A percentile compares a stretch with the other conserved stretches of the same genome.
Conservation (phyloP, 1,284 basidiomycete genomes). For the Pseudomicrostroma phylloplanum region DNA sequence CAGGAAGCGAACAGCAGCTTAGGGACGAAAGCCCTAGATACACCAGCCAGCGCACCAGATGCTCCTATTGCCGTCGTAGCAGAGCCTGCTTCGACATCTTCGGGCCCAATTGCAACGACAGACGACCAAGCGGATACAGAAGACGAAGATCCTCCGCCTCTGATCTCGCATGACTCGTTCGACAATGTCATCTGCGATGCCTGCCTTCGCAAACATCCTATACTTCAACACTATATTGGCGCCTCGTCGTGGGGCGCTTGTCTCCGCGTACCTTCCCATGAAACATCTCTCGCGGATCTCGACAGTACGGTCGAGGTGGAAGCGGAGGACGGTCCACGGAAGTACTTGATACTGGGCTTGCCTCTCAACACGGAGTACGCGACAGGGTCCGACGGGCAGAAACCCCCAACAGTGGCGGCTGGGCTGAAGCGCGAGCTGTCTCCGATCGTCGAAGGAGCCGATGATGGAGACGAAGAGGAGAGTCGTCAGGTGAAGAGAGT, state of each 20-base stretch:
- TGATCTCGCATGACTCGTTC: conserved; percentile 38
- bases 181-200: conserved; percentile 45
- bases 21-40: neutral
- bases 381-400: neutral
- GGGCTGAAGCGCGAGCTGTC: conserved; percentile 1
- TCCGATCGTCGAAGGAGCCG: conserved; percentile 4
- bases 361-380: neutral
- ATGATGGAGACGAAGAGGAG: conserved; percentile 1
- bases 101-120: neutral
- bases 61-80: neutral
- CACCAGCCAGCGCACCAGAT: neutral
- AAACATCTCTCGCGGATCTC: neutral
- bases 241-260: conserved; percentile 29
- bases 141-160: conserved; percentile 19
- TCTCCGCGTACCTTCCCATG: conserved; percentile 17
- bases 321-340: too few relatives aligned
- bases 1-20: neutral
- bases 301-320: neutral
- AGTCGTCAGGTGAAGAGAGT: neutral
- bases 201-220: conserved; percentile 30
- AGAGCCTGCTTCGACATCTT: neutral
- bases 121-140: neutral
- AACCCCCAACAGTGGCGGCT: neutral
- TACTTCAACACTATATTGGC: conserved; percentile 36
- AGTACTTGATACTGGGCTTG: neutral